Percentiles rank a stretch among this genome's conserved stretches.
Evolutionary conservation across 1,284 basidiomycete genomes (phyloP).

Genomic region (Golubevia sp.): DNA sequence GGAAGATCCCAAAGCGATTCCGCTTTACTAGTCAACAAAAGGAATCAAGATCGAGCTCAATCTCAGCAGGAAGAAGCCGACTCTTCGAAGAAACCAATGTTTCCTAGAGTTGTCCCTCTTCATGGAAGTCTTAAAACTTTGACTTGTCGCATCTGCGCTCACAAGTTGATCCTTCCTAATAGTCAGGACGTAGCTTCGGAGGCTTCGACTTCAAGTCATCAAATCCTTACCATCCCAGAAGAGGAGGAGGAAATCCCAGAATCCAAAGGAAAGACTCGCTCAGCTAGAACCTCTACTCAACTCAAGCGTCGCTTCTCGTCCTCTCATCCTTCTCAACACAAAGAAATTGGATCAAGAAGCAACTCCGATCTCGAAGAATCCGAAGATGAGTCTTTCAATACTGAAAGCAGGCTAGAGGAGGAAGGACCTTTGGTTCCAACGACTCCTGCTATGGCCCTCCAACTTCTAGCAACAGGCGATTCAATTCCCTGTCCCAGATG

Average conservation of each 20-base stretch:
- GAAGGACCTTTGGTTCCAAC: neutral
- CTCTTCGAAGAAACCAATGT: neutral
- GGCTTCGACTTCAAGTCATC: neutral
- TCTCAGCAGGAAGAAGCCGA: too few species aligned
- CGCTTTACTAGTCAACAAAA: neutral
- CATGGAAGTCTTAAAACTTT: conserved; percentile 51
- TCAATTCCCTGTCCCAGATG: conserved; percentile 82
- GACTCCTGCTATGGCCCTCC: conserved; percentile 9
- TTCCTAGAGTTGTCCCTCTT: conserved; percentile 55
- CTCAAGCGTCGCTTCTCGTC: neutral
- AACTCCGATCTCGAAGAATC: neutral
- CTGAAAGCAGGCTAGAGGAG: neutral
- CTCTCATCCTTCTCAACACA: neutral
- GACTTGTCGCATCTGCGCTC: conserved; percentile 43
- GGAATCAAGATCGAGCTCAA: neutral
- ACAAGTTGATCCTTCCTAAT: conserved; percentile 47
- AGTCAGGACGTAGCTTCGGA: too few species aligned
- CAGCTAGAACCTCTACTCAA: neutral
- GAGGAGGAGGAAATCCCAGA: neutral
- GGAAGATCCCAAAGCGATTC: neutral
- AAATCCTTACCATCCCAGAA: neutral
- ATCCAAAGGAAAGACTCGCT: too few species aligned
- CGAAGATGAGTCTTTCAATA: neutral
- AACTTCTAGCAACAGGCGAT: conserved; percentile 64
- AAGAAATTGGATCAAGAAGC: neutral